Conservation (phyloP, 1,284 basidiomycete species). For the Heterobasidion irregulare region DNA sequence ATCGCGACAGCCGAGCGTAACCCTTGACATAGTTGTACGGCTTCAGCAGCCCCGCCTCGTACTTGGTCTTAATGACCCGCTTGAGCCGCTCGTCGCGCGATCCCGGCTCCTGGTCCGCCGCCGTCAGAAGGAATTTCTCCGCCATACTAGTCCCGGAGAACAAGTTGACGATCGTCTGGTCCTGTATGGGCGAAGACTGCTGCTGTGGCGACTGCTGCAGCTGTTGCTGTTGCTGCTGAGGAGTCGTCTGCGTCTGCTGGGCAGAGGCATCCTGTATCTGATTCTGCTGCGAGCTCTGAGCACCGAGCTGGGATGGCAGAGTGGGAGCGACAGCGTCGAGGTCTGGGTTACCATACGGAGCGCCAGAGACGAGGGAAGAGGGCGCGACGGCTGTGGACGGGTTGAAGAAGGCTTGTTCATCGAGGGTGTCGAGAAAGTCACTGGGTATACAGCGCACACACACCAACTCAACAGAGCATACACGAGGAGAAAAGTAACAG, state of each 20-base stretch:
- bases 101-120: conserved; percentile 91
- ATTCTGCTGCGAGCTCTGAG: not conserved
- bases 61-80: conserved; percentile 92
- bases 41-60: conserved; percentile 90
- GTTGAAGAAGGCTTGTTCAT: conserved; percentile 58
- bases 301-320: conserved; percentile 14
- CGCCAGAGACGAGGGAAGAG: conserved; percentile 9
- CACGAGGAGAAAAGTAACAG: not conserved
- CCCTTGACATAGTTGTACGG: conserved; percentile 97
- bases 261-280: not conserved
- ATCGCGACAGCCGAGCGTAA: conserved; percentile 80
- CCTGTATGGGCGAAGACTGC: not conserved
- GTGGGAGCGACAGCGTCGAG: conserved; percentile 27
- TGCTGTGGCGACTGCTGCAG: not conserved
- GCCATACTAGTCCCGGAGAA: conserved; percentile 45
- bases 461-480: not conserved
- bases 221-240: not conserved
- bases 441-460: conserved; percentile 25
- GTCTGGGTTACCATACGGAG: conserved; percentile 33
- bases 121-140: conserved; percentile 88
- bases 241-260: not conserved
- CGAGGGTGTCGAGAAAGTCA: conserved; percentile 76
- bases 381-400: conserved; percentile 1
- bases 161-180: not conserved
- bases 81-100: conserved; percentile 86